Base-by-base conservation (phyloP, 139 green algal species). In the Asterochloris erici region DNA sequence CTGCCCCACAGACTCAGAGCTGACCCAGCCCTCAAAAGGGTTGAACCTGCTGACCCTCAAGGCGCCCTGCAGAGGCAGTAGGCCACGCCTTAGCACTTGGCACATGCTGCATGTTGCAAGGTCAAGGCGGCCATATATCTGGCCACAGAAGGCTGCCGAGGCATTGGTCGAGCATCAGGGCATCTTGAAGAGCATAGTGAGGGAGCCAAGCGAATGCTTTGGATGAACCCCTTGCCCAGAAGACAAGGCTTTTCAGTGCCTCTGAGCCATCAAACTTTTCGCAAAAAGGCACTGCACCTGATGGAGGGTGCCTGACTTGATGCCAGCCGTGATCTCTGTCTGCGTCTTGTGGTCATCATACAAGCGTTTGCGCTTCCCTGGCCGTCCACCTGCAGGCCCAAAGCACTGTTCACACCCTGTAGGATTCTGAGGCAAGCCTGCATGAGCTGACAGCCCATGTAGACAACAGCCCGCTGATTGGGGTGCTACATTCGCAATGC, bases 21-120 rank as follows among this genome's bases (percentile, higher is more conserved):
- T 83, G 68, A 98, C 90, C 77, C 87, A 95, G 63, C 90, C 95
- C 89, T 97, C 92, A 77, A 91, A 95, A 0, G 92, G 85, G 87
- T 94, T 96, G 89, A 91, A 97, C 28, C 94, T 88, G 83, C 83
- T 94, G 2, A 95, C 91, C n/a, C 91, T 83, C 84, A 94, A 63
- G 11, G 87, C 66, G n/a, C 93, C 93, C 90, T 94, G 88, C 79
- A 79, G 10, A 71, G 21, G 66, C 66, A 10, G 17, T 4, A 26
- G 17, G 17, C 10, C 66, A 10, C 66, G 9, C 66, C 66, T 26
- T 9, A 71, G 66, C 66, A 71, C 21, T 71, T 21, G 66, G 66
- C 66, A 24, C 66, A 26, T 71, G 38, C 38, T 54, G 38, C 38
- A 54, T 54, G 38, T 54, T 54, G 38, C 38, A 54, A 10, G 4